A percentile compares a stretch with the other conserved stretches of the same genome.
Evolutionary conservation across 805 yeast species (phyloP).

Genomic region (Kregervanrija fluxuum): DNA sequence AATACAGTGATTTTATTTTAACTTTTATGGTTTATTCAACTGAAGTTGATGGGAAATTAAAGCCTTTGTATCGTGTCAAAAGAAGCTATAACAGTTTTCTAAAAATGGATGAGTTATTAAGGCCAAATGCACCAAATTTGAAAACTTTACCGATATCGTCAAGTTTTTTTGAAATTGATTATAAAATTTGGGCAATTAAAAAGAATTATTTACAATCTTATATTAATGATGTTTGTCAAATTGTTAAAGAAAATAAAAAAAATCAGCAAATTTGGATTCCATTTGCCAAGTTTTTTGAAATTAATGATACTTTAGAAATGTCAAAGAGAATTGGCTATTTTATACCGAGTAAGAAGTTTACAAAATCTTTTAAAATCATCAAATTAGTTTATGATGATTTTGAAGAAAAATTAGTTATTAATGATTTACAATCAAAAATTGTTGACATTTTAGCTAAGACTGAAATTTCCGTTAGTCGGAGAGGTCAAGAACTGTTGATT

Average conservation of each 20-base stretch:
- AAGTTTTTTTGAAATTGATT: slow-evolving; percentile 21
- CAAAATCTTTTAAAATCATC: slow-evolving; percentile 17
- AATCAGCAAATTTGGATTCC: slow-evolving; percentile 18
- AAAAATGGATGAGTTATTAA: slow-evolving; percentile 52
- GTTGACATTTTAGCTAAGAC: slow-evolving; percentile 16
- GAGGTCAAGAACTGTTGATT: slow-evolving; percentile 20
- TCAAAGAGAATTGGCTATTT: slow-evolving; percentile 17
- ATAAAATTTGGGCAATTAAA: slow-evolving; percentile 27
- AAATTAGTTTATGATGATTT: slow-evolving; percentile 16
- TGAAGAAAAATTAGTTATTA: slow-evolving; percentile 15
- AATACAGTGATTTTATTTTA: slow-evolving; percentile 51
- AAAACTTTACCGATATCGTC: slow-evolving; percentile 22
- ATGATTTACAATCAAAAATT: slow-evolving; percentile 16
- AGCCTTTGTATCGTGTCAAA: slow-evolving; percentile 53
- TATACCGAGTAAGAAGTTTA: slow-evolving; percentile 22
- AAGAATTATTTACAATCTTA: slow-evolving; percentile 26
- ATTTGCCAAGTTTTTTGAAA: slow-evolving; percentile 23
- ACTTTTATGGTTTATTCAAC: slow-evolving; percentile 60
- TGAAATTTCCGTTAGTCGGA: slow-evolving; percentile 18
- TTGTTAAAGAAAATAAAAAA: slow-evolving; percentile 13
- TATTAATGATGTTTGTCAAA: slow-evolving; percentile 21
- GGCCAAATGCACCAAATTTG: slow-evolving; percentile 31
- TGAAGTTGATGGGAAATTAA: slow-evolving; percentile 48
- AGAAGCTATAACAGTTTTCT: slow-evolving; percentile 57
- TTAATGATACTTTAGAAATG: slow-evolving; percentile 21